Base-by-base conservation (phyloP, 192 early-diverging fungal genomes). In the Coemansia sp. region DNA sequence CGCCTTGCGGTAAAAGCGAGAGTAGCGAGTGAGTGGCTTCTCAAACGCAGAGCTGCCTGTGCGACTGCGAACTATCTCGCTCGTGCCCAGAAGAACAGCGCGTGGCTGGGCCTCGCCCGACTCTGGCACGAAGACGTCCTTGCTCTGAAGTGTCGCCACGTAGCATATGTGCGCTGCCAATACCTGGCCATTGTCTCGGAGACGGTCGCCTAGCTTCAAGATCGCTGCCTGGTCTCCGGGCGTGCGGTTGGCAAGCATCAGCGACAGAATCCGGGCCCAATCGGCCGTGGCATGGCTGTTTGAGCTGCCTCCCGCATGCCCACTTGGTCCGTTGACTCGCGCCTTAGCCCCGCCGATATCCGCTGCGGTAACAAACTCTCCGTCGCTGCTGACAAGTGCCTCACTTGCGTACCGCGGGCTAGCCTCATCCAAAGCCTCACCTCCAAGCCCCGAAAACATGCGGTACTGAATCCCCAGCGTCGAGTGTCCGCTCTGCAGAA, bases 191-290 rank as follows among this genome's bases (percentile, higher is more conserved):
- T 76, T 75, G 49, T 76, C 76, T 65, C 73, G 73, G 47, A 98
- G 74, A 15, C 83, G 73, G 76, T 99, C 95, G 15, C 95, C 95
- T n/a, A 97, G 73, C 5, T 74, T 84, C 43, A 89, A 80, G 38
- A 99, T 89, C 3, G 89, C 91, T 1, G 73, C 85, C 36, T 83
- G 70, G 71, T 95, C 93, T 2, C 89, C 89, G 4, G 90, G 84
- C 3, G 92, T 91, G 34, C 93, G 87, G 81, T 99, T 99, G 11
- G 93, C 89, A 11, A 97, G 79, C 62, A 97, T 90, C 70, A 97
- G 83, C 24, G 85, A 82, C 9, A 96, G 67, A 2, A 89, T 88
- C 22, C 90, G 87, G 41, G 87, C 88, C 97, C 97, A 99, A 62
- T 87, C 76, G 3, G 38, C 34, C 31, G 62, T 58, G 89, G 68